These are phyloP conservation scores for Russula olivacea DNA, from an alignment of 768 basidiomycete species.

Conservation along the genomic window DNA sequence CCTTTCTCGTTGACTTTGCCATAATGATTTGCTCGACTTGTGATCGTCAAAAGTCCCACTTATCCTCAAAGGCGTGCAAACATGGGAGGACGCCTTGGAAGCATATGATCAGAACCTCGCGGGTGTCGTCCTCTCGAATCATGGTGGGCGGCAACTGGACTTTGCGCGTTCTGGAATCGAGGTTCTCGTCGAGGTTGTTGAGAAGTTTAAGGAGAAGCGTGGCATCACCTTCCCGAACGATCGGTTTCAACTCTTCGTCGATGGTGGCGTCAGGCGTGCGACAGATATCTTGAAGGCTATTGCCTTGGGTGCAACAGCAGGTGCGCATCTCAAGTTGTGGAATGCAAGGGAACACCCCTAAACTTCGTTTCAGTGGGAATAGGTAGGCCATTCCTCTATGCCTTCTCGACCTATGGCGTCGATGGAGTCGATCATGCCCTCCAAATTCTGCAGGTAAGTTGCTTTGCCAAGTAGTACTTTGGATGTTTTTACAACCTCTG, in stretches of 20 bases:
- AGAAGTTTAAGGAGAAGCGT: constrained; percentile 56
- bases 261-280: constrained; percentile 91
- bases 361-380: constrained; percentile 51
- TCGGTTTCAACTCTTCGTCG: constrained; percentile 80
- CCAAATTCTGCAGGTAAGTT: constrained; percentile 63
- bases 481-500: not conserved
- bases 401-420: constrained; percentile 82
- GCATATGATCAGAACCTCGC: constrained; percentile 43
- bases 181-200: constrained; percentile 62
- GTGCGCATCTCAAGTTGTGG: constrained; percentile 32
- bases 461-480: constrained; percentile 22
- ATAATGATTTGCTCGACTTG: not conserved
- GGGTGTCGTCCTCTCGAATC: constrained; percentile 53
- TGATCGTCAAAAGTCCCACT: constrained; percentile 42
- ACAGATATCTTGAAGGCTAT: constrained; percentile 87
- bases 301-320: constrained; percentile 85
- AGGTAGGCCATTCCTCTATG: constrained; percentile 83
- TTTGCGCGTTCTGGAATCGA: constrained; percentile 39
- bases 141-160: constrained; percentile 55
- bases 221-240: constrained; percentile 71
- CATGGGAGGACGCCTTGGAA: constrained; percentile 54
- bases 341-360: not conserved
- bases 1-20: not conserved
- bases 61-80: constrained; percentile 59
- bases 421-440: constrained; percentile 83